Evolutionary conservation across 768 basidiomycete genomes (phyloP).

Genomic region (Russula sp.): DNA sequence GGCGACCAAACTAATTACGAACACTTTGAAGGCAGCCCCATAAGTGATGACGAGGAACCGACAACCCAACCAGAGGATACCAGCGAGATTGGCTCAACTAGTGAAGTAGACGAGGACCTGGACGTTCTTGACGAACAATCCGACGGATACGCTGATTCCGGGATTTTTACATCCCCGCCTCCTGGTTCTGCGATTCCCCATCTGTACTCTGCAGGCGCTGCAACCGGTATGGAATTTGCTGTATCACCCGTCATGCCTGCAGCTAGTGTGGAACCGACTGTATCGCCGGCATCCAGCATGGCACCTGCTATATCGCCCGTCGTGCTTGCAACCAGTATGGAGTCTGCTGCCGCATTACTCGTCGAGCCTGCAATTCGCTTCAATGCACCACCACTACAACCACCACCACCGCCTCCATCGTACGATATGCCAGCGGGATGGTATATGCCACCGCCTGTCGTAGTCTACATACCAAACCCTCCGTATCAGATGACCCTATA

Average conservation of each 20-base stretch:
- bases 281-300: not conserved
- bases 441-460: not conserved
- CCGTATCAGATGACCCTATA: conserved; percentile 10
- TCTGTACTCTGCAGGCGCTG: not conserved
- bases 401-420: not conserved
- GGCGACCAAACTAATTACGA: not conserved
- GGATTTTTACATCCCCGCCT: not conserved
- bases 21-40: not conserved
- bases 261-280: not conserved
- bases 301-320: no score
- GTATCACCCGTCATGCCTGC: no score
- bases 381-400: not conserved
- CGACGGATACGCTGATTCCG: not conserved
- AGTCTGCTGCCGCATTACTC: not conserved
- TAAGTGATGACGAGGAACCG: not conserved
- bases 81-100: not conserved
- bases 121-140: not conserved
- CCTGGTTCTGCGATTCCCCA: not conserved
- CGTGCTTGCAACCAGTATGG: not conserved
- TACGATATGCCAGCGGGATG: not conserved
- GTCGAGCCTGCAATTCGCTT: not conserved
- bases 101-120: not conserved
- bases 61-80: not conserved
- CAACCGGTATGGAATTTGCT: not conserved
- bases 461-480: conserved; percentile 4